These are phyloP conservation scores for Eudorina sp. DNA, from an alignment of 139 green algal species.

Conservation along the genomic window DNA sequence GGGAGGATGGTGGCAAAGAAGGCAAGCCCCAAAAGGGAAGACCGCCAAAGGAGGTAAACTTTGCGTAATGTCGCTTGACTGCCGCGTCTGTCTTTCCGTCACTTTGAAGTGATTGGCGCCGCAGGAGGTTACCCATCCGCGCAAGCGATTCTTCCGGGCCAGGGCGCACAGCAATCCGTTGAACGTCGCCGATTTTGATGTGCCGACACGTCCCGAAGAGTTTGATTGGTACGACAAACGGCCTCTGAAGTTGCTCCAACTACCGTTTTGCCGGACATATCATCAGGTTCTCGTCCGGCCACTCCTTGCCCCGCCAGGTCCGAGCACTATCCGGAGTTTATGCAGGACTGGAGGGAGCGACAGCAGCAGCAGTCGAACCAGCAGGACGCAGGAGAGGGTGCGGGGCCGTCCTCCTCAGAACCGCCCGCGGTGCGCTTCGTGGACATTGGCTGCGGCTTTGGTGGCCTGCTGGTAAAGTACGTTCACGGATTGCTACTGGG, in stretches of 20 bases:
- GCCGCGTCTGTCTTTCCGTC: too few relatives aligned
- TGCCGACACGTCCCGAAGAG: conserved; percentile 73
- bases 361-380: conserved; percentile 32
- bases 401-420: not conserved
- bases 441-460: conserved; percentile 98
- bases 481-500: too few relatives aligned
- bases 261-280: too few relatives aligned
- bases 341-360: conserved; percentile 14
- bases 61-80: too few relatives aligned
- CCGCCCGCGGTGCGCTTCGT: conserved; percentile 80
- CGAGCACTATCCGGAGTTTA: conserved; percentile 56
- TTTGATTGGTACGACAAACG: conserved; percentile 84
- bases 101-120: too few relatives aligned
- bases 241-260: too few relatives aligned
- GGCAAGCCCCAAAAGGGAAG: not conserved
- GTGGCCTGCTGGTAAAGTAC: conserved; percentile 90
- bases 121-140: conserved; percentile 52
- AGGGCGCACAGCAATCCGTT: conserved; percentile 97
- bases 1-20: conserved; percentile 18
- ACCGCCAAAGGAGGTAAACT: conserved; percentile 22
- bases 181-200: conserved; percentile 84
- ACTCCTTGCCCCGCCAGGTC: conserved; percentile 41
- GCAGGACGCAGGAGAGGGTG: not conserved
- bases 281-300: not conserved
- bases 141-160: conserved; percentile 92